These are phyloP conservation scores for Zanthoxylum bungeanum DNA, from an alignment of 345 rosid genomes.

Conservation along the genomic window DNA sequence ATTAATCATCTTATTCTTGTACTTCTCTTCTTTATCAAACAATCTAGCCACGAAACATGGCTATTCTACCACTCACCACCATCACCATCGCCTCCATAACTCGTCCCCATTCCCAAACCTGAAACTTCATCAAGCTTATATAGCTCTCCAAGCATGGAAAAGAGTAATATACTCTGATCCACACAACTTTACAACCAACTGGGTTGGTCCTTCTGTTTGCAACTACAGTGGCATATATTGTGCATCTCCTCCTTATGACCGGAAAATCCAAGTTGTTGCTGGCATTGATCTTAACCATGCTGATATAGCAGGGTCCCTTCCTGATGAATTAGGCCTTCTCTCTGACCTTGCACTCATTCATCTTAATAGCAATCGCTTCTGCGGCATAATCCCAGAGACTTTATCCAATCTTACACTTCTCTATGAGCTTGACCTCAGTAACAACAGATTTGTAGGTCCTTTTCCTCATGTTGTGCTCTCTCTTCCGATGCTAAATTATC, in stretches of 20 bases:
- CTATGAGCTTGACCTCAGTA: conserved; percentile 82
- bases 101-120: conserved; percentile 36
- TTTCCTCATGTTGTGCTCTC: conserved; percentile 70
- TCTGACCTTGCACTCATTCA: conserved; percentile 73
- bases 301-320: conserved; percentile 79
- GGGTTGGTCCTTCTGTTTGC: conserved; percentile 80
- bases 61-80: conserved; percentile 19
- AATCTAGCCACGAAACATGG: conserved; percentile 46
- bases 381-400: conserved; percentile 72
- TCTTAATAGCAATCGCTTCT: conserved; percentile 76
- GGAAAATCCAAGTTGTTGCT: conserved; percentile 50
- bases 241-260: conserved; percentile 47
- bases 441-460: conserved; percentile 83
- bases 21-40: conserved; percentile 24
- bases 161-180: conserved; percentile 84
- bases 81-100: conserved; percentile 30
- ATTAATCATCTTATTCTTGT: conserved; percentile 26
- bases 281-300: conserved; percentile 72
- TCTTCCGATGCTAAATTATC: conserved; percentile 54
- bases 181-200: conserved; percentile 59
- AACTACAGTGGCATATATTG: conserved; percentile 64
- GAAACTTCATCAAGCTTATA: conserved; percentile 64
- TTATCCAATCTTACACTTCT: conserved; percentile 61
- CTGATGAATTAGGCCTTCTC: conserved; percentile 72
- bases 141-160: conserved; percentile 75